Conservation (phyloP, 371 early-diverging fungal genomes). For the Actinomucor elegans region DNA sequence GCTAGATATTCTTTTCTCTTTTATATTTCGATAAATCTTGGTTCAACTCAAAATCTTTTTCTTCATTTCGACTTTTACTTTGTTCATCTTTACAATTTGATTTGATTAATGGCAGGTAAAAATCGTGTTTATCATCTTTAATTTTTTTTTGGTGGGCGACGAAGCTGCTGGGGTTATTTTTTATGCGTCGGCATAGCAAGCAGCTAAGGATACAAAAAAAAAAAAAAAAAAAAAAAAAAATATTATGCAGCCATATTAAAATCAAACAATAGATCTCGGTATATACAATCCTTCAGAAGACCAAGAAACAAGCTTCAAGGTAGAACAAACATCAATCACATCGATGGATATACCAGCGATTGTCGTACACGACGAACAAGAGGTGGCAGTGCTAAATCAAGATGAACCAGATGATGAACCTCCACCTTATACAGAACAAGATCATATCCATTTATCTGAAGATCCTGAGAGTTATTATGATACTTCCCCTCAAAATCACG, state of each 20-base stretch:
- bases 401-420: slow-evolving; percentile 1
- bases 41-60: too few relatives aligned
- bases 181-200: too few relatives aligned
- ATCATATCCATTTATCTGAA: background rate
- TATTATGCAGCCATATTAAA: too few relatives aligned
- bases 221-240: background rate
- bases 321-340: background rate
- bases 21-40: too few relatives aligned
- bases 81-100: background rate
- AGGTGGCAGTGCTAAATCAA: background rate
- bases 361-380: slow-evolving; percentile 2
- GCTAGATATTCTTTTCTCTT: too few relatives aligned
- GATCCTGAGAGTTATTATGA: background rate
- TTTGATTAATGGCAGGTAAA: background rate
- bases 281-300: background rate
- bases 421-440: slow-evolving; percentile 4
- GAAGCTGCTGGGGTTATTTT: too few relatives aligned
- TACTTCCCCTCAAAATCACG: background rate
- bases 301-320: too few relatives aligned
- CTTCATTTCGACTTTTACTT: too few relatives aligned
- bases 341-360: background rate
- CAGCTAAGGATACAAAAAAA: background rate
- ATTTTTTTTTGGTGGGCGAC: background rate
- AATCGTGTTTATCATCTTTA: too few relatives aligned
- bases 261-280: background rate